Evolutionary conservation across 2,329 filamentous ascomycete genomes (phyloP), one percentile per base, ranked within the genome.

Genomic region (Uncinocarpus reesii): DNA sequence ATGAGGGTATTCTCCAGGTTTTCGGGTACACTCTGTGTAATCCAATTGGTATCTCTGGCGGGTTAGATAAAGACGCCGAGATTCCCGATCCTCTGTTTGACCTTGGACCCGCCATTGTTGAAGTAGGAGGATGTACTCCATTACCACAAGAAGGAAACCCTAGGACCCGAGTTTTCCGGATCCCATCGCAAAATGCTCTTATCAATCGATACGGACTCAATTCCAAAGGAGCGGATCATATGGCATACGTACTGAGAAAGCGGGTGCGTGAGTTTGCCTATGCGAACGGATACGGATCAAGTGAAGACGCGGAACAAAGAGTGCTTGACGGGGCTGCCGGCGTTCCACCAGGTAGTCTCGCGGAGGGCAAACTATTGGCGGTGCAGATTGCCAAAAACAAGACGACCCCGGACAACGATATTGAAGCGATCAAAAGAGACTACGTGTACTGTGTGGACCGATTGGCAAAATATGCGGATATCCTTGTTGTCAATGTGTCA

Each of bases 361-460:
- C 73, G 11, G 71, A 80, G 0, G 90, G 89, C 11, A 80, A 83
- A 52, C 70, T 95, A 50, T 74, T 98, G 52, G 83, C 86, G 13
- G 88, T 98, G 15, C 92, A 98, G 69, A 80, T 96, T 35, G 89
- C 90, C 44, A 98, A 98, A 79, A 96, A 96, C 71, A 96, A 95
- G 73, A 75, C 79, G 40, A 98, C 92, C 0, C 80, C 87, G 16
- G 89, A 93, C 62, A 74, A 75, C 41, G 86, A 96, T 61, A 83
- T 95, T 52, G 78, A 83, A 35, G 89, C 88, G 26, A 83, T 96
- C 13, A 79, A 76, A 43, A 75, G 77, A 20, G 78, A 83, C 58
- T 95, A 96, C 62, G 84, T 92, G n/a, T 86, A 84, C 65, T 95
- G 90, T 59, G 89, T 95, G 2, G 74, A 84, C 47, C 76, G 81